Conservation (phyloP, 352 stramenopile species). For the Phytophthora citrophthora region DNA sequence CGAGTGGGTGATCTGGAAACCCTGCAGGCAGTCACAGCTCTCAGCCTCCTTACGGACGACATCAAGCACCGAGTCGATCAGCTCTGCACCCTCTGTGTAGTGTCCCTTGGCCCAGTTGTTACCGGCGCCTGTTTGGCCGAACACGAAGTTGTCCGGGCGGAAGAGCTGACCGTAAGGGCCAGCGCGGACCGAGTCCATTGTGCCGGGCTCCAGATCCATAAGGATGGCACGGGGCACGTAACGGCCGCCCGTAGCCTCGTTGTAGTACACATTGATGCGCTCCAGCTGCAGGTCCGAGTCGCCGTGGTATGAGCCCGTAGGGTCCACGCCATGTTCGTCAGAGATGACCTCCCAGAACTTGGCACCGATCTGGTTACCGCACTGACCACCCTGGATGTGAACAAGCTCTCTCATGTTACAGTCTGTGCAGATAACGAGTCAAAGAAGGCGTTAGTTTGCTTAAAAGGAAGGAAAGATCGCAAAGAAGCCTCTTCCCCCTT, state of each 20-base stretch:
- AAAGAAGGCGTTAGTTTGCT: constrained; percentile 13
- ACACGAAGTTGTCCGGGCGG: constrained; percentile 99
- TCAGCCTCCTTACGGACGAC: constrained; percentile 99
- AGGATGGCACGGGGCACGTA: constrained; percentile 98
- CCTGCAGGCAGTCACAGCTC: constrained; percentile 98
- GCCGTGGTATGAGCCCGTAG: constrained; percentile 93
- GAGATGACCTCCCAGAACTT: constrained; percentile 99
- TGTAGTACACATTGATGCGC: constrained; percentile 99
- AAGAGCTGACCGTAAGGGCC: constrained; percentile 98
- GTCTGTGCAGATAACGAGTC: constrained; percentile 24
- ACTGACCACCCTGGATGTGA: constrained; percentile 98
- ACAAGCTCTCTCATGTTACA: constrained; percentile 95
- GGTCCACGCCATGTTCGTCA: constrained; percentile 95
- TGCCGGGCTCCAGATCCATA: constrained; percentile 99
- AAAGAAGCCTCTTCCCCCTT: constrained; percentile 17
- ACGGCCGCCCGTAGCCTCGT: constrained; percentile 96
- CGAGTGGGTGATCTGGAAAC: constrained; percentile 99
- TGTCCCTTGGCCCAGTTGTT: constrained; percentile 99
- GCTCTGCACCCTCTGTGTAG: constrained; percentile 98
- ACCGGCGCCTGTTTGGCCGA: constrained; percentile 97
- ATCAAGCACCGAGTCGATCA: constrained; percentile 99
- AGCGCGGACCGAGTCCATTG: constrained; percentile 98
- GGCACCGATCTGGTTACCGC: constrained; percentile 98
- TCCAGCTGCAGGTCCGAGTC: constrained; percentile 97
- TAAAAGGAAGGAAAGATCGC: constrained; percentile 27